These are phyloP conservation scores for Fusarium nisikadoi DNA, from an alignment of 2,329 filamentous ascomycete genomes.

Conservation along the genomic window DNA sequence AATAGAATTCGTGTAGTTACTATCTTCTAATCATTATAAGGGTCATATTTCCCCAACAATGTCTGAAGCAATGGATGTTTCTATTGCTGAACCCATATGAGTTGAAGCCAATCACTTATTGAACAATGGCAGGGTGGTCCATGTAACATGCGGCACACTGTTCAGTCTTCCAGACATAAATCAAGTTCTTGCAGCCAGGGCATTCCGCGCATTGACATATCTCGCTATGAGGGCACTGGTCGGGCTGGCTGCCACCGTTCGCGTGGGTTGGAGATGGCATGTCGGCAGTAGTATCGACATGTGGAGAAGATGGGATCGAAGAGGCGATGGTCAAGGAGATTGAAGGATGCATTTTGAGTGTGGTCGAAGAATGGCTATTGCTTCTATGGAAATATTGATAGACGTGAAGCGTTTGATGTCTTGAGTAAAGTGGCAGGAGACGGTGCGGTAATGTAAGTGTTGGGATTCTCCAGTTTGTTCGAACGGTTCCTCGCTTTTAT, in stretches of 20 bases:
- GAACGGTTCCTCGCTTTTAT: neutral
- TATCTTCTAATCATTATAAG: neutral
- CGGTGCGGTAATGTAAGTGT: neutral
- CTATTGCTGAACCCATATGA: fast-evolving
- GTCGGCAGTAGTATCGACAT: fast-evolving
- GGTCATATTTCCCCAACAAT: fast-evolving
- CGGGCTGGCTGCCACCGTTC: neutral
- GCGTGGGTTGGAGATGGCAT: neutral
- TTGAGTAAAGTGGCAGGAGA: no score
- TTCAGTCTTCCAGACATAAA: neutral
- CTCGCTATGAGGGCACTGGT: neutral
- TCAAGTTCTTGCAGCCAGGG: neutral
- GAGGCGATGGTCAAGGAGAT: fast-evolving
- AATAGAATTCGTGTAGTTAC: no score
- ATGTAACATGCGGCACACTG: neutral
- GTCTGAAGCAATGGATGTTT: no score
- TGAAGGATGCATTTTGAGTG: neutral
- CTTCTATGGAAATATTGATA: neutral
- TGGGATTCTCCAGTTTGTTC: neutral
- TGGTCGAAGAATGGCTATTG: neutral
- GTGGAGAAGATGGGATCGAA: fast-evolving
- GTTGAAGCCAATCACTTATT: fast-evolving
- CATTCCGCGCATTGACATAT: neutral
- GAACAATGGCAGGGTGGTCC: neutral
- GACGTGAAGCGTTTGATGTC: neutral